Percentiles rank a stretch among this genome's conserved stretches.
Evolutionary conservation across 1,284 basidiomycete species (phyloP).

Genomic region (Ustilago trichophora): DNA sequence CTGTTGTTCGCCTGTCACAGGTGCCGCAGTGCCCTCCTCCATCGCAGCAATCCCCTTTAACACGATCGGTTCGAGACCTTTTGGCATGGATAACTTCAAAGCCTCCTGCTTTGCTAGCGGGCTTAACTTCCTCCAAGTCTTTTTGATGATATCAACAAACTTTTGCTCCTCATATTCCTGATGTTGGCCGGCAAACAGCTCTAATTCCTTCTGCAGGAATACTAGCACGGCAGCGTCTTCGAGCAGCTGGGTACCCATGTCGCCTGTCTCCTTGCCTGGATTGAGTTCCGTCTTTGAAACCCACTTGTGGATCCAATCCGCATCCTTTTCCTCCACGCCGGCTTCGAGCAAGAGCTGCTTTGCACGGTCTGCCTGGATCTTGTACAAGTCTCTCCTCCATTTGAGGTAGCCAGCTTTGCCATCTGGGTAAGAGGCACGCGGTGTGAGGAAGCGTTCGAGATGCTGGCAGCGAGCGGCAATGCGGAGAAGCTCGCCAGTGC

Average conservation of each 20-base stretch:
- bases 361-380: slow-evolving; percentile 55
- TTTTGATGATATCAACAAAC: slow-evolving; percentile 60
- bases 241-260: slow-evolving; percentile 54
- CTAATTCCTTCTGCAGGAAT: slow-evolving; percentile 58
- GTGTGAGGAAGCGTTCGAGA: slow-evolving; percentile 59
- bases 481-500: slow-evolving; percentile 38
- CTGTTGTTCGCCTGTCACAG: slow-evolving; percentile 3
- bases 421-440: slow-evolving; percentile 56
- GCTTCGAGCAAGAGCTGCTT: slow-evolving; percentile 43
- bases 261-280: slow-evolving; percentile 47
- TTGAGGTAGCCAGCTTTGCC: slow-evolving; percentile 63
- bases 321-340: slow-evolving; percentile 36
- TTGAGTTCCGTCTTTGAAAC: slow-evolving; percentile 60
- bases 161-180: slow-evolving; percentile 54
- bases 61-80: slow-evolving; percentile 36
- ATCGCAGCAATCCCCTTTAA: slow-evolving; percentile 45
- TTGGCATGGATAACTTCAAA: slow-evolving; percentile 61
- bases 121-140: slow-evolving; percentile 64
- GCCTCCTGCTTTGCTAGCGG: slow-evolving; percentile 51
- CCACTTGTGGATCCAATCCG: slow-evolving; percentile 53
- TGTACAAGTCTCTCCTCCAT: slow-evolving; percentile 62
- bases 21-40: slow-evolving; percentile 4
- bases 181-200: slow-evolving; percentile 52
- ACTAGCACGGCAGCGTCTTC: slow-evolving; percentile 64
- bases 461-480: slow-evolving; percentile 64